Percentiles rank a stretch among this genome's conserved stretches.
These are phyloP conservation scores for Cinchona pubescens DNA, from an alignment of 257 asterid species.

Conservation along the genomic window DNA sequence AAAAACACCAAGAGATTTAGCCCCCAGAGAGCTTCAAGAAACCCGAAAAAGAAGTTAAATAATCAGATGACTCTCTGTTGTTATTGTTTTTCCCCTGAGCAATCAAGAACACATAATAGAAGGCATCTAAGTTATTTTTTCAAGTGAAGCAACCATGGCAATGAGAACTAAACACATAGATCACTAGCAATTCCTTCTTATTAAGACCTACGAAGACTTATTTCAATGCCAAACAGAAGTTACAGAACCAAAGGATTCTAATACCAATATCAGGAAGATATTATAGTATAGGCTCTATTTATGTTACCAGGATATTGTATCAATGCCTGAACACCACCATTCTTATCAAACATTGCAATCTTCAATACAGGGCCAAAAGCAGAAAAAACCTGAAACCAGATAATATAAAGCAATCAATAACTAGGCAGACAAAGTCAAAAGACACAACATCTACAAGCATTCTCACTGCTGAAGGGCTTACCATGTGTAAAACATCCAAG, in stretches of 20 bases:
- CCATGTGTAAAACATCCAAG: conserved; percentile 82
- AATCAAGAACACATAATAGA: background rate
- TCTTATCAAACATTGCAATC: conserved; percentile 92
- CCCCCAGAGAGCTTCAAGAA: background rate
- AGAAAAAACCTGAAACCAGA: conserved; percentile 60
- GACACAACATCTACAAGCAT: conserved; percentile 12
- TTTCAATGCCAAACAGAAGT: too few relatives aligned
- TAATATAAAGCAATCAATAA: conserved; percentile 7
- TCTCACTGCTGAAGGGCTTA: conserved; percentile 31
- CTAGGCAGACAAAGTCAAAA: conserved; percentile 1
- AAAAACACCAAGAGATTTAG: background rate
- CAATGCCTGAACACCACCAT: conserved; percentile 86
- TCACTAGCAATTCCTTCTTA: background rate
- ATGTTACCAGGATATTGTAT: conserved; percentile 78
- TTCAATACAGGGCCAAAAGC: conserved; percentile 78
- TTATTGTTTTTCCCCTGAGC: background rate
- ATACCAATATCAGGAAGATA: background rate
- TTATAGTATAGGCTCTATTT: background rate
- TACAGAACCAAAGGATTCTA: background rate
- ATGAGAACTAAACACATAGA: background rate
- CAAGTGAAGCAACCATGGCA: background rate
- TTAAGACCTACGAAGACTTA: background rate
- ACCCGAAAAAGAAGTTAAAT: background rate
- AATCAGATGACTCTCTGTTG: background rate
- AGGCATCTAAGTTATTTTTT: background rate